Base-by-base conservation (phyloP, 495 filamentous ascomycete genomes). In the Cladorrhinum samala region DNA sequence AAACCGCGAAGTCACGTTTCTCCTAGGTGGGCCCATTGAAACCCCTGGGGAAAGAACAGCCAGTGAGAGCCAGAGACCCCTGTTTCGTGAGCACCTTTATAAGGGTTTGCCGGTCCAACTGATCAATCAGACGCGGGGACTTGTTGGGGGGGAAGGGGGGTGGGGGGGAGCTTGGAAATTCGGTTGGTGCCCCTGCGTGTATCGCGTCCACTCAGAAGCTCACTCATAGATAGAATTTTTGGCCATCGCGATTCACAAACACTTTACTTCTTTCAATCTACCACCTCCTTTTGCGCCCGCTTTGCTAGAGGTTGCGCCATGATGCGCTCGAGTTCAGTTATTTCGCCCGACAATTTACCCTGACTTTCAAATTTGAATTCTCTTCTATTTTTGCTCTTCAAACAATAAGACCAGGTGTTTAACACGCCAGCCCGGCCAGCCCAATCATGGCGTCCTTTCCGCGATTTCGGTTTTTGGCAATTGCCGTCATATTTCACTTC, bases 401-500 rank as follows among this genome's bases (percentile, higher is more conserved):
- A 33, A 33, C 6, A 33, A 33, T 33, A 5, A 33, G 27, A 33
- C 23, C 60, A 63, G n/a, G n/a, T n/a, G n/a, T n/a, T n/a, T n/a
- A n/a, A n/a, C n/a, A n/a, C n/a, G n/a, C n/a, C n/a, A n/a, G n/a
- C n/a, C n/a, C n/a, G n/a, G n/a, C n/a, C n/a, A n/a, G n/a, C n/a
- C n/a, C n/a, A n/a, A n/a, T 50, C 48, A 94, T 94, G 89, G 85
- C 86, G 64, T 82, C 86, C 61, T 77, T 91, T 62, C 82, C 84
- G 63, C 90, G 91, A 64, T 82, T 86, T 60, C 88, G 86, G 64
- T 99, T 99, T 71, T 75, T 97, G 65, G 85, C 83, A 68, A 84
- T 96, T 64, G 94, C 94, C 62, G 77, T 97, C 64, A 72, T 93
- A 43, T 99, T 99, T 66, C 94, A 99, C 72, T 66, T 96, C 21